These are phyloP conservation scores for Plantago major DNA, from an alignment of 257 asterid species.

Conservation along the genomic window DNA sequence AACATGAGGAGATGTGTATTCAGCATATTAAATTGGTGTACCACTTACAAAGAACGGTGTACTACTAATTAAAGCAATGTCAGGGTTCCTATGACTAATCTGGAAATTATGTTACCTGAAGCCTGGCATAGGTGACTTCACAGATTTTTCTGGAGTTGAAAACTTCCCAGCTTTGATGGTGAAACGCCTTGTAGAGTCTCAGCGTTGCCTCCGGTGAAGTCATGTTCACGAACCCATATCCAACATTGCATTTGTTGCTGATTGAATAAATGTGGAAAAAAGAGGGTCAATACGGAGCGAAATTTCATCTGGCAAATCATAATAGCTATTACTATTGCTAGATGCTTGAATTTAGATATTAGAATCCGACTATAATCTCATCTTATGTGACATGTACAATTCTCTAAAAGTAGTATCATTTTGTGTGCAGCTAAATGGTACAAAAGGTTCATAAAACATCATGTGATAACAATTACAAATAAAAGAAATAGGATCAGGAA, in stretches of 20 bases:
- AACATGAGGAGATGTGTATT: background rate
- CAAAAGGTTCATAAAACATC: background rate
- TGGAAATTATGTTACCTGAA: constrained; percentile 52
- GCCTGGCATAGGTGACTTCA: constrained; percentile 87
- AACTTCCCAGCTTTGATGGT: constrained; percentile 88
- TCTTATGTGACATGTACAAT: too few relatives aligned
- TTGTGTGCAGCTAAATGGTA: too few relatives aligned
- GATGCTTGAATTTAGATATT: too few relatives aligned
- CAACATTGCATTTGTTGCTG: constrained; percentile 93
- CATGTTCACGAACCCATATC: constrained; percentile 99
- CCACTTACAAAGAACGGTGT: too few relatives aligned
- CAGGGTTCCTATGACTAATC: too few relatives aligned
- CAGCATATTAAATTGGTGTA: background rate
- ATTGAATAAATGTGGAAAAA: background rate
- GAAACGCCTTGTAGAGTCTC: constrained; percentile 89
- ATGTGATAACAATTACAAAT: background rate
- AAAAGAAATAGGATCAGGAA: too few relatives aligned
- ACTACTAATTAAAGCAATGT: background rate
- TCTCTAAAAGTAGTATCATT: too few relatives aligned
- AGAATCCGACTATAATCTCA: too few relatives aligned
- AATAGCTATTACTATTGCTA: too few relatives aligned
- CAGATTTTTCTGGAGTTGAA: constrained; percentile 96
- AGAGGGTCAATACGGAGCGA: background rate
- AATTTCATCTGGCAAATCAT: background rate
- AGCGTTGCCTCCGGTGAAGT: constrained; percentile 93